Percentiles rank a stretch among this genome's conserved stretches.
Evolutionary conservation across 371 early-diverging fungal genomes (phyloP).

Genomic region (Umbelopsis sp.): DNA sequence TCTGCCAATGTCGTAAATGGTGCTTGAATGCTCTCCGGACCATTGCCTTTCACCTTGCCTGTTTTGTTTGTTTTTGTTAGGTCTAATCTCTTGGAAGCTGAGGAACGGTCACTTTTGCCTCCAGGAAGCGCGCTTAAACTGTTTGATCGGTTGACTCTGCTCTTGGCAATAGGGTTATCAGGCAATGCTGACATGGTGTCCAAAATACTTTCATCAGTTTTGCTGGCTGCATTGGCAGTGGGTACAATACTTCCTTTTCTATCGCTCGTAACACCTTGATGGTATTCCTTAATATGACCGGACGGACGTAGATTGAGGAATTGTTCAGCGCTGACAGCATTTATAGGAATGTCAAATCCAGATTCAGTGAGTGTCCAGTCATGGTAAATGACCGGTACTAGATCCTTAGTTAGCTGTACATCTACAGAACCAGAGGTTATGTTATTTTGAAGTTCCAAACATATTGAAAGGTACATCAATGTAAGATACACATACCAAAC

Average conservation of each 20-base stretch:
- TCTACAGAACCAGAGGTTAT: slow-evolving; percentile 49
- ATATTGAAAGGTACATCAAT: not conserved
- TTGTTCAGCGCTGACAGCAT: slow-evolving; percentile 72
- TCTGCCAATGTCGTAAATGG: slow-evolving; percentile 86
- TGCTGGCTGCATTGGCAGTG: slow-evolving; percentile 18
- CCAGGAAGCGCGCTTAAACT: slow-evolving; percentile 54
- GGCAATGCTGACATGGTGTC: slow-evolving; percentile 16
- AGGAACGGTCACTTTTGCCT: slow-evolving; percentile 23
- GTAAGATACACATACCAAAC: slow-evolving; percentile 67
- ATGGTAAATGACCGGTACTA: slow-evolving; percentile 93
- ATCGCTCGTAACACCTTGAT: slow-evolving; percentile 48
- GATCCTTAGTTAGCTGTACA: slow-evolving; percentile 94
- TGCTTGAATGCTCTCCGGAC: slow-evolving; percentile 73
- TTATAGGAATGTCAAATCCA: slow-evolving; percentile 82
- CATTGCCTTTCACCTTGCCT: slow-evolving; percentile 68
- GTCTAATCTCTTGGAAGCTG: slow-evolving; percentile 33
- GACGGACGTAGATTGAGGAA: slow-evolving; percentile 66
- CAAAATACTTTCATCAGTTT: not conserved
- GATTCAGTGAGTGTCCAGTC: slow-evolving; percentile 92
- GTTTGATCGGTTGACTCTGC: slow-evolving; percentile 51
- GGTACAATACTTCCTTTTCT: slow-evolving; percentile 31
- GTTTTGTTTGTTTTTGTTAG: slow-evolving; percentile 41
- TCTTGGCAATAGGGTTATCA: slow-evolving; percentile 13
- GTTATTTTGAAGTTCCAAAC: not conserved
- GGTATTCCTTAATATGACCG: slow-evolving; percentile 53